Base-by-base conservation (phyloP, 2,329 filamentous ascomycete species). In the Neurospora sp. region DNA sequence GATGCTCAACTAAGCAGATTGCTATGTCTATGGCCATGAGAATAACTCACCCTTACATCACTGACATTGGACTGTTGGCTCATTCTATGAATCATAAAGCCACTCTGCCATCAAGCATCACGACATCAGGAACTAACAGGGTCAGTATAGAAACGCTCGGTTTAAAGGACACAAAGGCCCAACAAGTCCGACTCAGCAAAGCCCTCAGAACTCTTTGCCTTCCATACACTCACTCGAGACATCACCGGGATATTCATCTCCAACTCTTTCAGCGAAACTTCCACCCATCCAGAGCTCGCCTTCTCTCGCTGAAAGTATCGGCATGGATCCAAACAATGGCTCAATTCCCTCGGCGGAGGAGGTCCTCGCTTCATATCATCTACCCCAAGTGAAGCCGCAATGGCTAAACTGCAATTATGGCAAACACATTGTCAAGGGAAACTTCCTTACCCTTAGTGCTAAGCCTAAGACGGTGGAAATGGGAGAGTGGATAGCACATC, bases 401-500 rank as follows among this genome's bases (percentile, higher is more conserved):
- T 91, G 90, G 86, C 85, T 91, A 75, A 88, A 89, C 75, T 84
- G 89, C 67, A 82, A 86, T 71, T 89, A 90, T 76, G 88, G 90
- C 71, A 90, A 89, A 76, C 87, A 94, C 76, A 93, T 94, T 73
- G 92, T 96, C 75, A 95, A 93, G 82, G 93, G 93, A 71, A 96
- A 96, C 81, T 96, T 96, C 79, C 92, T 95, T 89, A 96, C 93
- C 6, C 82, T 96, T 70, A 93, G 92, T 75, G 91, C 91, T 71
- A 90, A 92, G 78, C 93, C 93, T 13, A 91, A 92, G 80, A 91
- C 93, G 72, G 90, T 96, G 66, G 93, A 96, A 76, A 87, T 91
- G 76, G 93, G 91, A 73, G 93, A 96, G 81, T 96, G 93, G 93
- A 85, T 96, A 74, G 92, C 93, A 72, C 91, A 96, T 81, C 93